Percentiles rank a stretch among this genome's conserved stretches.
These are phyloP conservation scores for Malassezia cuniculi DNA, from an alignment of 1,284 basidiomycete genomes.

Conservation along the genomic window DNA sequence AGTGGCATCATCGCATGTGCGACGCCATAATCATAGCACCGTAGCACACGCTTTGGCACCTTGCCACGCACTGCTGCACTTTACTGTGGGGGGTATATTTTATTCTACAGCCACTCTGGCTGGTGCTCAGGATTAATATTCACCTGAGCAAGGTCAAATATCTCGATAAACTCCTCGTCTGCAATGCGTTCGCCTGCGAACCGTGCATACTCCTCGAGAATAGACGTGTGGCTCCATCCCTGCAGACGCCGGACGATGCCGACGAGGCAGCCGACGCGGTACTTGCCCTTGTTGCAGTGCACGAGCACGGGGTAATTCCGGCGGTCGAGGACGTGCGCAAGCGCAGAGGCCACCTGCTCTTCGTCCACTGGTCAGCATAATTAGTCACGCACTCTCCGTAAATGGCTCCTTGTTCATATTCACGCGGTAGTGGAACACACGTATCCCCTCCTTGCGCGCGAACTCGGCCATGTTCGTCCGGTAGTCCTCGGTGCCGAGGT, in stretches of 20 bases:
- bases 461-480: conserved; percentile 28
- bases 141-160: conserved; percentile 22
- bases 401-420: conserved; percentile 43
- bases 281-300: conserved; percentile 45
- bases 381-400: conserved; percentile 23
- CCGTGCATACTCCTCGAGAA: conserved; percentile 41
- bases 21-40: too few species aligned
- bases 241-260: conserved; percentile 36
- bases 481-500: conserved; percentile 39
- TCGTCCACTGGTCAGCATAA: conserved; percentile 24
- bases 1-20: too few species aligned
- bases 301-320: conserved; percentile 35
- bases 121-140: conserved; percentile 10
- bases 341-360: conserved; percentile 21
- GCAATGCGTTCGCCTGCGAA: conserved; percentile 30
- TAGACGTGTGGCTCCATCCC: conserved; percentile 40
- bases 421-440: conserved; percentile 30
- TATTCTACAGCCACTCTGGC: conserved; percentile 16
- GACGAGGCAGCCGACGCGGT: conserved; percentile 37
- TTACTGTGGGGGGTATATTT: too few species aligned
- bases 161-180: conserved; percentile 39
- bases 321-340: conserved; percentile 24
- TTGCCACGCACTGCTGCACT: too few species aligned
- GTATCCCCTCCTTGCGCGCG: conserved; percentile 20
- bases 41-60: too few species aligned